Evolutionary conservation across 2,329 filamentous ascomycete species (phyloP).

Genomic region (Tolypocladium pustulatum): DNA sequence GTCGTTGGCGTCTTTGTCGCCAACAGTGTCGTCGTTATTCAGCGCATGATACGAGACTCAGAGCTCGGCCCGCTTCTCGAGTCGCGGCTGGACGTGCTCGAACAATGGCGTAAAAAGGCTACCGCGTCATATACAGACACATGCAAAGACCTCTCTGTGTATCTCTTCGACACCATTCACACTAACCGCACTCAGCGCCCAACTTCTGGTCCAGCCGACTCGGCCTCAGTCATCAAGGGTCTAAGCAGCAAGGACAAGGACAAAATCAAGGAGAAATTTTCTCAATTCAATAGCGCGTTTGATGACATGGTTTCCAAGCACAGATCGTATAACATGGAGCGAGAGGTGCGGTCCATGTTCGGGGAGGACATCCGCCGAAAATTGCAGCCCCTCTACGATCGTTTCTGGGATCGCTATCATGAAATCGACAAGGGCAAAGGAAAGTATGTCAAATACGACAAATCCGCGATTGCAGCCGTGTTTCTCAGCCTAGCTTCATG

Average conservation of each 20-base stretch:
- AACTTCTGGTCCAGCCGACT: conserved; percentile 67
- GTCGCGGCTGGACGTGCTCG: conserved; percentile 55
- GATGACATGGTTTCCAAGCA: conserved; percentile 80
- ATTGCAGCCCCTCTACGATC: conserved; percentile 85
- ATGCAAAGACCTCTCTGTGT: conserved; percentile 78
- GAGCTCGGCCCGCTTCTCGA: conserved; percentile 66
- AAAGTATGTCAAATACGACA: conserved; percentile 98
- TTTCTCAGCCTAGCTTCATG: conserved; percentile 38
- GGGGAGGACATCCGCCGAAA: conserved; percentile 79
- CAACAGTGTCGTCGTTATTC: conserved; percentile 76
- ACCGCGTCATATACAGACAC: conserved; percentile 71
- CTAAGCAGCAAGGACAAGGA: conserved; percentile 88
- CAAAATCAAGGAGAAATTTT: conserved; percentile 91
- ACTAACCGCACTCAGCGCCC: conserved; percentile 69
- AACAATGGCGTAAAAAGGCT: conserved; percentile 80
- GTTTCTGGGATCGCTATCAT: conserved; percentile 96
- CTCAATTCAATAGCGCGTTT: conserved; percentile 80
- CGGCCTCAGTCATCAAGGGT: conserved; percentile 71
- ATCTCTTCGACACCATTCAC: conserved; percentile 84
- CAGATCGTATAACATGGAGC: conserved; percentile 79
- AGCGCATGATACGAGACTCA: conserved; percentile 73
- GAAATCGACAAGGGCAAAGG: conserved; percentile 96
- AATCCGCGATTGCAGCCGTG: conserved; percentile 62
- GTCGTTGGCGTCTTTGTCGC: conserved; percentile 81
- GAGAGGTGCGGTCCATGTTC: conserved; percentile 72